phyloP scores from a whole-genome alignment of 805 yeast genomes.

The Grigorovia humatica region DNA sequence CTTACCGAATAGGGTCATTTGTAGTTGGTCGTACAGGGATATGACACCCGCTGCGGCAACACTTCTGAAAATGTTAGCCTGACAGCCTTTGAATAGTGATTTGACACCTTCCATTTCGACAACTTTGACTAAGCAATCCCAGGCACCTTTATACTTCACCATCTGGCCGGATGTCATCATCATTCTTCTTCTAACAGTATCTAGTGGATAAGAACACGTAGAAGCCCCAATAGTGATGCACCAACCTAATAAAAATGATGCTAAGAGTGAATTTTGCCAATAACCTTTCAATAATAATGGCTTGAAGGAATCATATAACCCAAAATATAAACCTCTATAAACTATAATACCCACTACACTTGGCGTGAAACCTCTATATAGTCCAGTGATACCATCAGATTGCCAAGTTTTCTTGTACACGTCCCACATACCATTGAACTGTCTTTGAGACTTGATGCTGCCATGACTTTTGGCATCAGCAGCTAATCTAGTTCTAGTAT shows the following conservation, averaged over 20 bases:
- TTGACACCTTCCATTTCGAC: slow-evolving; percentile 92
- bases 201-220: slow-evolving; percentile 97
- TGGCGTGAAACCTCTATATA: slow-evolving; percentile 98
- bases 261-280: slow-evolving; percentile 87
- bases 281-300: slow-evolving; percentile 92
- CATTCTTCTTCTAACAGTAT: slow-evolving; percentile 99
- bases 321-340: slow-evolving; percentile 98
- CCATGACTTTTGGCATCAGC: slow-evolving; percentile 64
- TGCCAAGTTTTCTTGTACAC: slow-evolving; percentile 94
- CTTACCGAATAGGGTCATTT: slow-evolving; percentile 91
- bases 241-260: slow-evolving; percentile 96
- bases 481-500: slow-evolving; percentile 96
- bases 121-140: slow-evolving; percentile 84
- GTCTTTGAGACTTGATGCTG: slow-evolving; percentile 50
- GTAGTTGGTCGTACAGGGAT: slow-evolving; percentile 95
- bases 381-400: slow-evolving; percentile 95
- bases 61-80: slow-evolving; percentile 99
- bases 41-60: slow-evolving; percentile 99
- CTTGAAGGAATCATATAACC: slow-evolving; percentile 93
- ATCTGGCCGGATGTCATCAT: slow-evolving; percentile 99
- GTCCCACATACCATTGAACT: slow-evolving; percentile 94
- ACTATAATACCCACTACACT: slow-evolving; percentile 95
- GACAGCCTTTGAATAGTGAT: slow-evolving; percentile 97
- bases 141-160: slow-evolving; percentile 90
- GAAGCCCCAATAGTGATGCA: slow-evolving; percentile 97